A percentile compares a stretch with the other conserved stretches of the same genome.
Evolutionary conservation across 345 rosid species (phyloP).

Genomic region (Kandelia obovata): DNA sequence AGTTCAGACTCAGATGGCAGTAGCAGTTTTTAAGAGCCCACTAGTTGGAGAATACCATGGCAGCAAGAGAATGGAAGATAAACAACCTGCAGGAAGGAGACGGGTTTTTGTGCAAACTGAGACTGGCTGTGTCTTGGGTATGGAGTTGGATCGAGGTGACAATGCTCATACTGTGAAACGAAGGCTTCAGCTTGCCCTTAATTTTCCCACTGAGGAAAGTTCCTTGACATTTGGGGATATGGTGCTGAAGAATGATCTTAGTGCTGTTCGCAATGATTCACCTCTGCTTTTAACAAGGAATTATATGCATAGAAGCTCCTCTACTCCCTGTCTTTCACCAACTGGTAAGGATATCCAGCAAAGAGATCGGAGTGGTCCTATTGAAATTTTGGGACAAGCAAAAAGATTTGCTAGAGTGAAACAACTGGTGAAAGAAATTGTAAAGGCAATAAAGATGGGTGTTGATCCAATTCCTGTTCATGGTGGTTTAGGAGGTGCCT

Average conservation of each 20-base stretch:
- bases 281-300: slow-evolving; percentile 86
- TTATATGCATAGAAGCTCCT: slow-evolving; percentile 79
- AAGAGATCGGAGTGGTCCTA: slow-evolving; percentile 77
- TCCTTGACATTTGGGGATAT: slow-evolving; percentile 79
- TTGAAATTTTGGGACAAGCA: slow-evolving; percentile 80
- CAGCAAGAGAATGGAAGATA: slow-evolving; percentile 56
- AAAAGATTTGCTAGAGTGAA: slow-evolving; percentile 44
- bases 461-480: slow-evolving; percentile 75
- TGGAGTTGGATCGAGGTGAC: slow-evolving; percentile 94
- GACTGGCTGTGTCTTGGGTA: slow-evolving; percentile 94
- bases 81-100: slow-evolving; percentile 69
- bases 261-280: slow-evolving; percentile 82
- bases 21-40: slow-evolving; percentile 75
- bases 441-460: slow-evolving; percentile 81
- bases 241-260: slow-evolving; percentile 84
- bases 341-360: slow-evolving; percentile 77
- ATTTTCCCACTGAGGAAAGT: slow-evolving; percentile 79
- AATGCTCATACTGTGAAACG: slow-evolving; percentile 90
- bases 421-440: slow-evolving; percentile 58
- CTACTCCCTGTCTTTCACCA: slow-evolving; percentile 98
- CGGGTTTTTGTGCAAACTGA: slow-evolving; percentile 94
- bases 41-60: slow-evolving; percentile 61
- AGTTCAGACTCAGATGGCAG: slow-evolving; percentile 96
- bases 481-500: slow-evolving; percentile 95
- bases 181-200: slow-evolving; percentile 87